These are phyloP conservation scores for Pholiota adiposa DNA, from an alignment of 1,284 basidiomycete genomes.

Conservation along the genomic window DNA sequence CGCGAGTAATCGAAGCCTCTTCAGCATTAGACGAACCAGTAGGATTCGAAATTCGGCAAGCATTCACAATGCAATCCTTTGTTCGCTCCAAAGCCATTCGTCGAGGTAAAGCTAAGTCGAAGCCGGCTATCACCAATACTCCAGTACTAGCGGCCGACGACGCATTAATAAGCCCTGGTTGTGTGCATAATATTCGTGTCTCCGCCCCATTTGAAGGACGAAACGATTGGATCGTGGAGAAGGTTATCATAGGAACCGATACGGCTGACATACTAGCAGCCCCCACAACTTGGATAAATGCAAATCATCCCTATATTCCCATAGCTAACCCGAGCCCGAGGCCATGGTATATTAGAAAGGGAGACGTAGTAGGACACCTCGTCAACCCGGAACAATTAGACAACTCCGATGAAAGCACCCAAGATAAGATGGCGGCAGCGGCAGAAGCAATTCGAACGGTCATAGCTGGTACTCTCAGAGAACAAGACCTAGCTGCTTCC, in stretches of 20 bases:
- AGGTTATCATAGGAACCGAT: slow-evolving; percentile 7
- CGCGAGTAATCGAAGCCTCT: no score
- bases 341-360: slow-evolving; percentile 2
- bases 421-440: neutral
- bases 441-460: slow-evolving; percentile 5
- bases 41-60: slow-evolving; percentile 14
- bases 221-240: slow-evolving; percentile 8
- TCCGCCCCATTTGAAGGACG: neutral
- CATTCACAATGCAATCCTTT: slow-evolving; percentile 8
- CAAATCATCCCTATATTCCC: slow-evolving; percentile 2
- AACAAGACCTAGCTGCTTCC: slow-evolving; percentile 5
- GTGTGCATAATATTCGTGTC: neutral
- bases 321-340: slow-evolving; percentile 9
- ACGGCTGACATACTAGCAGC: slow-evolving; percentile 7
- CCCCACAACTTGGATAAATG: slow-evolving; percentile 10
- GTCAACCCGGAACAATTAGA: neutral
- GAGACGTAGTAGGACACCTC: slow-evolving; percentile 9
- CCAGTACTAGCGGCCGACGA: neutral
- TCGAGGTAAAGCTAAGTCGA: neutral
- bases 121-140: neutral
- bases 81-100: neutral
- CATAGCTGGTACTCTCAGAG: slow-evolving; percentile 1
- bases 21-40: neutral
- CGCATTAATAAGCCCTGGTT: neutral
- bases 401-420: neutral